Base-by-base conservation (phyloP, 2,329 filamentous ascomycete genomes). In the Diplodia mutila region DNA sequence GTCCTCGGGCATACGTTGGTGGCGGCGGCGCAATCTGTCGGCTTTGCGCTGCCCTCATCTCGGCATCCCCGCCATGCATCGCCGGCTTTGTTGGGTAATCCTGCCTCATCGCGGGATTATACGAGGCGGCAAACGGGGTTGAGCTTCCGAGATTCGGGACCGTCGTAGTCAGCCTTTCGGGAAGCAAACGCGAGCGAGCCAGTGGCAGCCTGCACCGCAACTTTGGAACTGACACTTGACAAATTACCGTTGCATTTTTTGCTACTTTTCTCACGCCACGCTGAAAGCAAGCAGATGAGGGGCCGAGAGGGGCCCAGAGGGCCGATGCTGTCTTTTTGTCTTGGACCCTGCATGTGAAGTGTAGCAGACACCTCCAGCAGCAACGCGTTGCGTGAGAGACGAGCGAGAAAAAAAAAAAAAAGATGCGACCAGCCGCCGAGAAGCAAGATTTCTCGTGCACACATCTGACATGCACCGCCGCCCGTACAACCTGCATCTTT, bases 91-190 rank as follows among this genome's bases (percentile, higher is more conserved):
- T 63, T 48, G 59, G 48, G 59, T 21, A 34, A 51, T 23, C 14
- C 46, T n/a, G 42, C 42, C 23, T 37, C 21, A 32, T 23, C n/a
- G 29, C 37, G 27, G 59, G 18, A 25, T 63, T 37, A 57, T 57
- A 11, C 59, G 23, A 63, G 32, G 59, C 37, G 23, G 46, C 27
- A 23, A 39, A 16, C 37, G 34, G 54, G 29, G 42, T 18, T 29
- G 18, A 16, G 18, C 27, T 11, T 29, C 57, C 42, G 23, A 61
- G 18, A n/a, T 18, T 48, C 55, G 54, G 55, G 55, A 46, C 6
- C 54, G 57, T 48, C 57, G 57, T 27, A 61, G 42, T 63, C 59
- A 49, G 42, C 59, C n/a, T 6, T 46, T 59, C 54, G 54, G 34
- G 54, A 42, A 14, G n/a, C 34, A 25, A 59, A 55, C 39, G 52